A percentile compares a stretch with the other conserved stretches of the same genome.
Conservation (phyloP, 2,329 filamentous ascomycete species). For the Neodidymelliopsis sp. region DNA sequence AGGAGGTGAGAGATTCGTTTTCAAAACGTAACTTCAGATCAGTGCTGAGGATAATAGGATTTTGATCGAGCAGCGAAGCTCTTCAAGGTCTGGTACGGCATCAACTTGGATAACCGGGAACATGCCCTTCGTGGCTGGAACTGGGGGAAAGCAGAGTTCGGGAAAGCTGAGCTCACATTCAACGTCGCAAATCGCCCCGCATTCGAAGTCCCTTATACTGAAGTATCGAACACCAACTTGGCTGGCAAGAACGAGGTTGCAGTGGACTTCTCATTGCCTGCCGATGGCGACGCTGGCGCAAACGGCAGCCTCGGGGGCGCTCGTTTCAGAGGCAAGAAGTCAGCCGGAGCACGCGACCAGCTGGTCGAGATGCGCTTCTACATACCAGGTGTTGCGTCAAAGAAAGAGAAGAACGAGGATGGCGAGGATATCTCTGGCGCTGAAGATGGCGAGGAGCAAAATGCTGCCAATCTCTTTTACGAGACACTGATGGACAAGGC, state of each 20-base stretch:
- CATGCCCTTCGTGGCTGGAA: conserved; percentile 98
- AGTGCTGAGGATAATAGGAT: conserved; percentile 63
- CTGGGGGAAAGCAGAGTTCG: conserved; percentile 98
- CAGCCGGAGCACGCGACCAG: conserved; percentile 87
- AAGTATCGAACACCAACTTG: conserved; percentile 97
- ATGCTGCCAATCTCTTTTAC: conserved; percentile 96
- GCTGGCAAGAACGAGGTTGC: conserved; percentile 98
- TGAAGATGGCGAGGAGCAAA: conserved; percentile 78
- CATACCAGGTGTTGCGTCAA: conserved; percentile 84
- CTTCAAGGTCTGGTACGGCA: conserved; percentile 98
- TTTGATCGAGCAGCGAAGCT: conserved; percentile 88
- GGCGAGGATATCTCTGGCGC: conserved; percentile 68
- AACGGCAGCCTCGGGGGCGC: conserved; percentile 79
- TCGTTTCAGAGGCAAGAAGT: conserved; percentile 82
- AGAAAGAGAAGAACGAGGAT: conserved; percentile 73
- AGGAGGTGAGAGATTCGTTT: conserved; percentile 64
- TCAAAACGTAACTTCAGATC: neutral
- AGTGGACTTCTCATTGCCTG: conserved; percentile 85
- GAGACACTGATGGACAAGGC: conserved; percentile 98
- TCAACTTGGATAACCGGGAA: conserved; percentile 89
- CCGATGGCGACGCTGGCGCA: conserved; percentile 74
- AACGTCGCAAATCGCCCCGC: conserved; percentile 96
- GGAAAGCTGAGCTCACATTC: conserved; percentile 92
- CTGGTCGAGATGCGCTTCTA: conserved; percentile 99
- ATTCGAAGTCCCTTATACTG: conserved; percentile 96